Evolutionary conservation across 2,329 filamentous ascomycete species (phyloP).

Genomic region (Nemania bipapillata): DNA sequence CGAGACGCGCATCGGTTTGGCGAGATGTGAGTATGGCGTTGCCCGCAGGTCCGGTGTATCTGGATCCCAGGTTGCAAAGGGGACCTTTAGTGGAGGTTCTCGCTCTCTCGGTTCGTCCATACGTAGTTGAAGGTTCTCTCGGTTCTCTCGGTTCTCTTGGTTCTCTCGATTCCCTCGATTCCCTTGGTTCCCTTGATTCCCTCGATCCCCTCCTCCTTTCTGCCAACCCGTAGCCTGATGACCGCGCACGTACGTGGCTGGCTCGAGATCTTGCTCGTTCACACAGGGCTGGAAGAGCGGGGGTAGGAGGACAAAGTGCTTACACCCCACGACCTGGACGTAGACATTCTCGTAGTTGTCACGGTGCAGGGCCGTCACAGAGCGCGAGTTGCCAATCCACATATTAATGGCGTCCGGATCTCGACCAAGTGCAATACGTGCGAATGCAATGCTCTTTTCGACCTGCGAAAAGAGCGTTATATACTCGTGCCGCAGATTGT

Average conservation of each 20-base stretch:
- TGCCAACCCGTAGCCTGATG: conserved; percentile 18
- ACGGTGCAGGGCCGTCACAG: conserved; percentile 78
- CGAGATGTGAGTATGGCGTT: conserved; percentile 69
- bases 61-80: conserved; percentile 80
- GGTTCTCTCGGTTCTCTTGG: too few relatives aligned
- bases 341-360: conserved; percentile 90
- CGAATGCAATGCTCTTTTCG: conserved; percentile 74
- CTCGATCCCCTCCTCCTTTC: conserved; percentile 5
- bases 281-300: conserved; percentile 75
- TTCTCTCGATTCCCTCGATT: too few relatives aligned
- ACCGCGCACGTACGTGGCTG: conserved; percentile 68
- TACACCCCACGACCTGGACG: conserved; percentile 76
- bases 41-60: conserved; percentile 62
- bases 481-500: conserved; percentile 82
- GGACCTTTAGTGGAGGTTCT: conserved; percentile 56
- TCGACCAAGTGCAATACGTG: conserved; percentile 72
- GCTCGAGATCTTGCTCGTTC: conserved; percentile 67
- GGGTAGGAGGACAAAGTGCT: conserved; percentile 80
- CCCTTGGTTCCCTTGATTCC: too few relatives aligned
- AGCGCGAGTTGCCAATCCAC: conserved; percentile 80
- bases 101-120: conserved; percentile 29
- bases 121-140: conserved; percentile 22
- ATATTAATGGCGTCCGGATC: conserved; percentile 81
- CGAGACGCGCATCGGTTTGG: conserved; percentile 72
- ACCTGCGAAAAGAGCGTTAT: conserved; percentile 69